Evolutionary conservation across 257 asterid genomes (phyloP).

Genomic region (Voacanga thouarsii): DNA sequence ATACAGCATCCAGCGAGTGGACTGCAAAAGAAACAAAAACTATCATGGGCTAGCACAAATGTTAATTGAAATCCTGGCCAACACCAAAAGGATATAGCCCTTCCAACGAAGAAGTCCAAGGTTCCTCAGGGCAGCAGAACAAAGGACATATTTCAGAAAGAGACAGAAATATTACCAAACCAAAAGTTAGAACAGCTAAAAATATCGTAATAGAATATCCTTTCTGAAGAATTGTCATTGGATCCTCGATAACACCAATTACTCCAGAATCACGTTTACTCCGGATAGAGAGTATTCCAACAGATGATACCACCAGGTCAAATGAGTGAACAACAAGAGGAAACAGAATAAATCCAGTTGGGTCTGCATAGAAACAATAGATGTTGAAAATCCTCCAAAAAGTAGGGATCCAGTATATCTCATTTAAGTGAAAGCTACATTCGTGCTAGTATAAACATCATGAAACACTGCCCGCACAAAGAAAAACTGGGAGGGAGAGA

Average conservation of each 20-base stretch:
- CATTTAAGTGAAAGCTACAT: not conserved
- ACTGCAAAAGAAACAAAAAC: conserved; percentile 48
- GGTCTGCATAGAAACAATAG: conserved; percentile 59
- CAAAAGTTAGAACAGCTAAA: conserved; percentile 88
- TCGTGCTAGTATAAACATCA: not conserved
- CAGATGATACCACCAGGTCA: conserved; percentile 89
- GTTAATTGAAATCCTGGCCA: not conserved
- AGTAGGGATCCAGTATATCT: not conserved
- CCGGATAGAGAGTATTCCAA: conserved; percentile 86
- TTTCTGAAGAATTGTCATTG: conserved; percentile 88
- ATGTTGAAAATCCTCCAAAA: conserved; percentile 10
- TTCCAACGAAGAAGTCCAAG: not conserved
- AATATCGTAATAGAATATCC: conserved; percentile 89
- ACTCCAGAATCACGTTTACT: conserved; percentile 66
- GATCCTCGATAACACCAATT: conserved; percentile 79
- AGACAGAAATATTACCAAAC: conserved; percentile 62
- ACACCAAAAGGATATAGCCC: not conserved
- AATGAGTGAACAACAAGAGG: conserved; percentile 99
- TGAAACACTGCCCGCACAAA: not conserved
- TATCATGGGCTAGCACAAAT: conserved; percentile 25
- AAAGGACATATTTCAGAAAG: conserved; percentile 8
- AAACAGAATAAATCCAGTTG: conserved; percentile 94
- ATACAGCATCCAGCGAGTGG: conserved; percentile 96
- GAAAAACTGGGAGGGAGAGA: not conserved
- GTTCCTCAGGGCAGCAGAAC: not conserved